A percentile compares a stretch with the other conserved stretches of the same genome.
phyloP scores from a whole-genome alignment of 805 yeast species.

The Blastobotrys parvus region DNA sequence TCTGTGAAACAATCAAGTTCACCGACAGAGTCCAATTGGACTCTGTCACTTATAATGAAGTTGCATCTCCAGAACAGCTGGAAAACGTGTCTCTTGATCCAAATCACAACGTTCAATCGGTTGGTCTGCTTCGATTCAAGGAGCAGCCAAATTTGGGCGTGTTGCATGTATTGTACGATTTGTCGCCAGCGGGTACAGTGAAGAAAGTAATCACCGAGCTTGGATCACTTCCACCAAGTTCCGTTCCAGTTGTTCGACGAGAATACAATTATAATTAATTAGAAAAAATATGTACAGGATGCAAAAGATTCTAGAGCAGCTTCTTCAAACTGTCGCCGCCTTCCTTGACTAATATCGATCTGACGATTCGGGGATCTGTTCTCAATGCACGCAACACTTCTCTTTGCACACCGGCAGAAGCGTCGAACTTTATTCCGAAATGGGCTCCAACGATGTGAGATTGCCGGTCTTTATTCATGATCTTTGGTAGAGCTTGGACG shows the following conservation, averaged over 20 bases:
- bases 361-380: conserved; percentile 83
- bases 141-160: conserved; percentile 42
- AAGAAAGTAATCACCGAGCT: conserved; percentile 93
- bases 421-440: conserved; percentile 79
- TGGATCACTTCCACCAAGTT: conserved; percentile 95
- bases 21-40: conserved; percentile 93
- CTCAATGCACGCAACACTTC: conserved; percentile 74
- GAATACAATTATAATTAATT: conserved; percentile 53
- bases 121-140: conserved; percentile 16
- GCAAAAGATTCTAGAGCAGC: too few species aligned
- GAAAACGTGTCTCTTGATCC: conserved; percentile 24
- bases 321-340: conserved; percentile 20
- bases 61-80: conserved; percentile 32
- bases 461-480: conserved; percentile 79
- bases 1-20: conserved; percentile 92
- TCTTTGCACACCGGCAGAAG: conserved; percentile 76
- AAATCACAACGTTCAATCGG: conserved; percentile 15
- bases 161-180: conserved; percentile 81
- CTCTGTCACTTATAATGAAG: conserved; percentile 88
- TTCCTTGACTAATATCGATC: conserved; percentile 58
- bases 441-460: conserved; percentile 85
- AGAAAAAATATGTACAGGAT: not conserved
- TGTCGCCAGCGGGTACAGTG: conserved; percentile 89
- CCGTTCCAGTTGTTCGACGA: conserved; percentile 92
- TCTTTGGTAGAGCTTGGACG: conserved; percentile 65